Evolutionary conservation across 352 stramenopile species (phyloP), one percentile per base, ranked within the genome.

Genomic region (Phytophthora vignae): DNA sequence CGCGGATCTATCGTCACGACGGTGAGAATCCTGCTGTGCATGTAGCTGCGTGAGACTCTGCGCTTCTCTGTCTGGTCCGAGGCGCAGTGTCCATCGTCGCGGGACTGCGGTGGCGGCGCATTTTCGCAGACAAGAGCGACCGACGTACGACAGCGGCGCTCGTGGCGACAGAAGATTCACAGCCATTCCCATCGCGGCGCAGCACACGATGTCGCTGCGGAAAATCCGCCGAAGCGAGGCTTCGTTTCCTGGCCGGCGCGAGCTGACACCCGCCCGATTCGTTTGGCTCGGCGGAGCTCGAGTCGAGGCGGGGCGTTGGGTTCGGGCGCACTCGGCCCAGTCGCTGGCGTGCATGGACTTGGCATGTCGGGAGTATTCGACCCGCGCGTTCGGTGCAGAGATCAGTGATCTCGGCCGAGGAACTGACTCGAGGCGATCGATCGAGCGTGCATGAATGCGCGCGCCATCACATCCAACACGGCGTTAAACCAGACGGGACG

Each of bases 311-410:
- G 27, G 36, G 36, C 36, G 36, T 44, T 44, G 36, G 48, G 40
- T 55, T 62, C 52, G n/a, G 52, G 42, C 14, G 65, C 57, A 54
- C 54, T 64, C 54, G 42, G 29, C 46, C 48, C 59, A 64, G 36
- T 66, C 67, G 55, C 25, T 50, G 40, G 15, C n/a, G 61, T 69
- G 57, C 63, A 69, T 73, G 63, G 69, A 67, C 27, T 73, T 73
- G 69, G 42, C 53, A 72, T 68, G 46, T 72, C 57, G 64, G 56
- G 62, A 66, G 55, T 60, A 71, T 67, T 71, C 61, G 61, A 71
- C 40, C 49, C 38, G 19, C 25, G 27, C 17, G 27, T 21, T 29
- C 25, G 12, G 27, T 15, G 38, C 49, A 49, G 62, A 65, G 10
- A 60, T 57, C 46, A n/a, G 40, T 49, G 40, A 55, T 56, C 59